Base-by-base conservation (phyloP, 495 filamentous ascomycete genomes). In the Chaetomium cochliodes region DNA sequence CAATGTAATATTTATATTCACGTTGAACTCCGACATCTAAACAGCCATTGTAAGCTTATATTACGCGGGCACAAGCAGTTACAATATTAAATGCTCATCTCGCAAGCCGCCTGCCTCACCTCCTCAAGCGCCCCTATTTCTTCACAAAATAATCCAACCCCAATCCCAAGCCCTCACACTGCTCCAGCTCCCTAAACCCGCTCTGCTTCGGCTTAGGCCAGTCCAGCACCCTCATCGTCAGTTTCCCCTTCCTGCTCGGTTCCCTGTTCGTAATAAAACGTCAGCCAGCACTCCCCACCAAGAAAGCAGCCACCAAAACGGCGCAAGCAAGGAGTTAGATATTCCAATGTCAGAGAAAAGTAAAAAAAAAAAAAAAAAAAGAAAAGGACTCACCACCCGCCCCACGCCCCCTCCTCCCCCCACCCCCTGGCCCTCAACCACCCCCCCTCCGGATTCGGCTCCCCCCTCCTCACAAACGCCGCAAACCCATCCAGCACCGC, bases 371-470 rank as follows among this genome's bases (percentile, higher is more conserved):
- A 37, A 37, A 37, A 37, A 12, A 11, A 37, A 37, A 12, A 37
- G 9, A 37, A 37, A 37, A 11, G 8, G 11, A 37, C 33, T 37
- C 78, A 81, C 56, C 67, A 23, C 62, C 62, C 0, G n/a, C 56
- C n/a, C 22, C 58, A 23, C 67, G 23, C 5, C 68, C 46, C 39
- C 64, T 57, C 20, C 9, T 73, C 76, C 16, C 23, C 28, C 41
- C 72, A 80, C 16, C 75, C 74, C 54, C 77, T 71, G 1, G 73
- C 76, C 41, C 13, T 49, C 11, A 78, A 58, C 42, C 65, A 78
- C 15, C 28, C 70, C 20, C 30, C 7, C 13, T 76, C 76, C 1
- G 70, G 71, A 63, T 80, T 79, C 18, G 79, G 78, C 66, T 81
- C 64, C 51, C 70, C 74, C 9, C 66, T 64, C 47, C 77, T 39